Evolutionary conservation across 1,139 yeast species (phyloP).

Genomic region (Taphrina deformans): DNA sequence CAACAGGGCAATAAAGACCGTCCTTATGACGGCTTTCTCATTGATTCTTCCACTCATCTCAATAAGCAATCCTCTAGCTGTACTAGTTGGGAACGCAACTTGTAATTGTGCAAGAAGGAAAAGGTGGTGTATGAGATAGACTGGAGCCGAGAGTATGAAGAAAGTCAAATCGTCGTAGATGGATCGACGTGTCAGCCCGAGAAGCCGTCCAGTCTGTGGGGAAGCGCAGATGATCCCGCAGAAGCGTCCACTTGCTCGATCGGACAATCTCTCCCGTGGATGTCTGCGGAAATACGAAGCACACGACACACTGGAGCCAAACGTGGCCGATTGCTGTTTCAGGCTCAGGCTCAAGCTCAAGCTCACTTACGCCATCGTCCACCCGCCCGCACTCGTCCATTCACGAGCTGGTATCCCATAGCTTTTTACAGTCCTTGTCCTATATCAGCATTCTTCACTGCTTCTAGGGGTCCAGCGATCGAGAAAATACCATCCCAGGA

Average conservation of each 20-base stretch:
- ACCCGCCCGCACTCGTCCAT: background rate
- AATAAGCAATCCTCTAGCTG: too few relatives aligned
- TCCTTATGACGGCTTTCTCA: conserved; percentile 31
- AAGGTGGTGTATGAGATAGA: too few relatives aligned
- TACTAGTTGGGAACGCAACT: too few relatives aligned
- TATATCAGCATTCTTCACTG: too few relatives aligned
- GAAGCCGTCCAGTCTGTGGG: conserved; percentile 5
- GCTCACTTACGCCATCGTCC: background rate
- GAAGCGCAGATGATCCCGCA: background rate
- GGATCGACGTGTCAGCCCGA: background rate
- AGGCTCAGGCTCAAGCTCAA: background rate
- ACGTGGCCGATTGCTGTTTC: background rate
- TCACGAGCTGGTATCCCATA: too few relatives aligned
- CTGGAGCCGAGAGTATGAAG: too few relatives aligned
- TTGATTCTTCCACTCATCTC: background rate
- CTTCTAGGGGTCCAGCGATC: too few relatives aligned
- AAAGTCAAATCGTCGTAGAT: too few relatives aligned
- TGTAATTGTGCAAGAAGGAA: too few relatives aligned
- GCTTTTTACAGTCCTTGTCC: too few relatives aligned
- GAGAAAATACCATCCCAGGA: too few relatives aligned
- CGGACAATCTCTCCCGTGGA: background rate
- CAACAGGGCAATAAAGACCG: conserved; percentile 27
- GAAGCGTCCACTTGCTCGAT: background rate
- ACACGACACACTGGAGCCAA: background rate
- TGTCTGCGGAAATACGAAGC: background rate